phyloP scores from a whole-genome alignment of 371 early-diverging fungal genomes.

The Paramicrosporidium saccamoebae region DNA sequence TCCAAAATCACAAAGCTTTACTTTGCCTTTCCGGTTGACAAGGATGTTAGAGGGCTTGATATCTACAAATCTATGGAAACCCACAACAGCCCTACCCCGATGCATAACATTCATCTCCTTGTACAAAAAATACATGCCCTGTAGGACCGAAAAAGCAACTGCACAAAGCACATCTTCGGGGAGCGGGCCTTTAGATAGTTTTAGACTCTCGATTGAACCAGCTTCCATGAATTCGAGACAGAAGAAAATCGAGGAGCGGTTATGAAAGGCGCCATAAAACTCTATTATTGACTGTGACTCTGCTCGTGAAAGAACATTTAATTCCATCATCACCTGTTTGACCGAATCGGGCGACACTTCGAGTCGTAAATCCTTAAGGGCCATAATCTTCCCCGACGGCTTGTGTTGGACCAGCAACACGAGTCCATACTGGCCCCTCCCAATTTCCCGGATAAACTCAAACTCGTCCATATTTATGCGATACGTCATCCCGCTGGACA shows the following conservation, averaged over 20 bases:
- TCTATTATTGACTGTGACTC: constrained; percentile 61
- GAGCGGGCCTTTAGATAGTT: constrained; percentile 37
- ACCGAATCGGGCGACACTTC: constrained; percentile 55
- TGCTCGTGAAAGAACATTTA: constrained; percentile 53
- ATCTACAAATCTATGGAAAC: constrained; percentile 10
- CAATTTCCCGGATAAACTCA: constrained; percentile 31
- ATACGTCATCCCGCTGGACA: constrained; percentile 49
- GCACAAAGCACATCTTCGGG: constrained; percentile 34
- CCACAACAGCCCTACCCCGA: constrained; percentile 10
- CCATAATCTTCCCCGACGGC: constrained; percentile 70
- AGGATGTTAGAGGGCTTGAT: constrained; percentile 82
- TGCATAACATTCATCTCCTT: constrained; percentile 63
- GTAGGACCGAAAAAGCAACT: constrained; percentile 21
- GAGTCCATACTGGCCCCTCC: constrained; percentile 65
- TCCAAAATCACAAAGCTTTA: constrained; percentile 75
- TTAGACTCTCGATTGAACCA: constrained; percentile 57
- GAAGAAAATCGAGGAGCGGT: constrained; percentile 73
- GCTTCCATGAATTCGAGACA: constrained; percentile 85
- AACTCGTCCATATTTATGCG: constrained; percentile 60
- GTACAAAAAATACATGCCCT: constrained; percentile 53
- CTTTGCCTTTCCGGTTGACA: constrained; percentile 41
- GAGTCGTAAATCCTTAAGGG: constrained; percentile 66
- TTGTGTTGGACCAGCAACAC: constrained; percentile 61
- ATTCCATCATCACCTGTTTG: constrained; percentile 65
- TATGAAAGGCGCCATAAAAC: constrained; percentile 88